phyloP scores from a whole-genome alignment of 768 basidiomycete genomes.

The Strobilomyces confusus region DNA sequence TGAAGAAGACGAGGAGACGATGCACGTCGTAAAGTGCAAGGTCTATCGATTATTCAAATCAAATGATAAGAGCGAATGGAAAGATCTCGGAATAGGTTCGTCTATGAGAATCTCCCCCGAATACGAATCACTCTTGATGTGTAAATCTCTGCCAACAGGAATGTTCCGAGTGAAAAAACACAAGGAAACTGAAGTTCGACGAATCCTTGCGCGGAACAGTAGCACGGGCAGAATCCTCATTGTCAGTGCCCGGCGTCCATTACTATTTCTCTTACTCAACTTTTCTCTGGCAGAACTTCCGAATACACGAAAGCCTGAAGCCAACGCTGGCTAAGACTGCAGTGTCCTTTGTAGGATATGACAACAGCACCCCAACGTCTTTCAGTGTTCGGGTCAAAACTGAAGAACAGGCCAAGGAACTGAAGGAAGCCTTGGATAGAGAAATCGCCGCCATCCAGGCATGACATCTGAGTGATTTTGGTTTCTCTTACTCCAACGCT shows the following conservation, averaged over 20 bases:
- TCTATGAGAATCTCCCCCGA: constrained; percentile 11
- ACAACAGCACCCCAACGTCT: constrained; percentile 48
- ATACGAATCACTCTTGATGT: neutral
- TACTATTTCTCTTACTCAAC: neutral
- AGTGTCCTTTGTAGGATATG: constrained; percentile 68
- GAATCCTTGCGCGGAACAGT: constrained; percentile 68
- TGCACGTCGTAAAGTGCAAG: constrained; percentile 54
- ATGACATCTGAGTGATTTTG: constrained; percentile 6
- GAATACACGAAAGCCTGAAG: constrained; percentile 55
- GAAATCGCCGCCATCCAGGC: constrained; percentile 51
- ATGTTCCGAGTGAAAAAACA: constrained; percentile 71
- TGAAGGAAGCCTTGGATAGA: constrained; percentile 58
- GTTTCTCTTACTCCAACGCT: neutral
- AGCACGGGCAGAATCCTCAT: constrained; percentile 71
- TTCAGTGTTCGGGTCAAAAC: constrained; percentile 61
- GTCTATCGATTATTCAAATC: constrained; percentile 57
- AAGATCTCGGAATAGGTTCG: constrained; percentile 65
- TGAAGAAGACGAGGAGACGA: constrained; percentile 75
- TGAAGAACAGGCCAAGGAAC: constrained; percentile 51
- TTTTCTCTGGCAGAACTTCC: constrained; percentile 60
- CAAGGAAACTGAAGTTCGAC: constrained; percentile 53
- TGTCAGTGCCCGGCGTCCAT: constrained; percentile 40
- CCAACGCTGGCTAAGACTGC: constrained; percentile 48
- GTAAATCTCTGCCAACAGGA: constrained; percentile 38
- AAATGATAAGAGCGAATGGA: constrained; percentile 50